A percentile compares a stretch with the other conserved stretches of the same genome.
phyloP scores from a whole-genome alignment of 1,284 basidiomycete genomes.

The Ustilago xerochloae region DNA sequence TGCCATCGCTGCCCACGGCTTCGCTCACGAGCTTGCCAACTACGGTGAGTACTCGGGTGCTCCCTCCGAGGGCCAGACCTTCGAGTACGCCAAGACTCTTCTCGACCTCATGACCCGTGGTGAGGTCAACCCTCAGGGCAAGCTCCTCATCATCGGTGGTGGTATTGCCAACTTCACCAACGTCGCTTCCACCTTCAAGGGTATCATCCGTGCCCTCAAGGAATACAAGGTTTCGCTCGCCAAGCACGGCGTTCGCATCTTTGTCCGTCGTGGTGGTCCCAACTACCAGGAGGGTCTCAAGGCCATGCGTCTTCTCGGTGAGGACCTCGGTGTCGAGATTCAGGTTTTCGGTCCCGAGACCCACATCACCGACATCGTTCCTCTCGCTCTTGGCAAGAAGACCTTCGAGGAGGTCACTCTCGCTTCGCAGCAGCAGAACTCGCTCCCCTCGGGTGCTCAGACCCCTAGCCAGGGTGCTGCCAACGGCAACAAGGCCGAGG shows the following conservation, averaged over 20 bases:
- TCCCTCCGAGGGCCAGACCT: conserved; percentile 96
- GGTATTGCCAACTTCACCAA: conserved; percentile 99
- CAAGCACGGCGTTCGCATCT: conserved; percentile 70
- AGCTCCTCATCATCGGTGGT: conserved; percentile 99
- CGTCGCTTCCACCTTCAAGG: conserved; percentile 99
- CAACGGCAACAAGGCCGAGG: conserved; percentile 53
- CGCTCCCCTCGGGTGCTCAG: conserved; percentile 56
- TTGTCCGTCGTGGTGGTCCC: conserved; percentile 96
- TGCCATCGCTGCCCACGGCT: conserved; percentile 96
- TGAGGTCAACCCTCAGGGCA: conserved; percentile 73
- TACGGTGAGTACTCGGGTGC: conserved; percentile 99
- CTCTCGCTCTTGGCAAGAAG: conserved; percentile 87
- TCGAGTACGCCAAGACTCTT: conserved; percentile 99
- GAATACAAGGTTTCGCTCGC: conserved; percentile 77
- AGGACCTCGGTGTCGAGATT: conserved; percentile 96
- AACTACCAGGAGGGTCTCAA: conserved; percentile 99
- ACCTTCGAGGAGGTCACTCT: conserved; percentile 63
- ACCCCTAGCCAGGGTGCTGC: conserved; percentile 44
- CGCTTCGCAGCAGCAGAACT: conserved; percentile 69
- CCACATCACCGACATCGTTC: conserved; percentile 98
- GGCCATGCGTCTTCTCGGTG: conserved; percentile 97
- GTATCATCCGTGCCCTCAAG: conserved; percentile 96
- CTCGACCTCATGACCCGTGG: conserved; percentile 93
- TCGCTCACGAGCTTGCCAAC: conserved; percentile 96
- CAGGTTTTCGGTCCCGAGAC: conserved; percentile 96